Conservation (phyloP, 2,329 filamentous ascomycete genomes). For the Colletotrichum zoysiae region DNA sequence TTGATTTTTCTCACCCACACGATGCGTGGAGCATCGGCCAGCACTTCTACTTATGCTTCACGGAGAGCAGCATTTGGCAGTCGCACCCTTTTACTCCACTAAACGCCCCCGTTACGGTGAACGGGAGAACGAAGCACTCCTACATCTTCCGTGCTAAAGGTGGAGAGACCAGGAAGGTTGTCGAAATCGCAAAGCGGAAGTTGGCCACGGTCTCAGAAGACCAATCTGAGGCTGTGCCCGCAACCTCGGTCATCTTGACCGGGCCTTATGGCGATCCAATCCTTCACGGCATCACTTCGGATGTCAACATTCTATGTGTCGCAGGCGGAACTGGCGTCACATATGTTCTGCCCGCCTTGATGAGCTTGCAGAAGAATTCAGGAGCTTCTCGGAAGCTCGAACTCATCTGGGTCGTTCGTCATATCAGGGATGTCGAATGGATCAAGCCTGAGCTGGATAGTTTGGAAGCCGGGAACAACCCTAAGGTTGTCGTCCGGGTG, state of each 20-base stretch:
- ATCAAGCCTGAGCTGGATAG: slow-evolving; percentile 66
- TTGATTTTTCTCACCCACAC: slow-evolving; percentile 74
- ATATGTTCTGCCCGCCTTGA: slow-evolving; percentile 59
- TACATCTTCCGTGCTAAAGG: slow-evolving; percentile 70
- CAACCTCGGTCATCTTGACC: slow-evolving; percentile 69
- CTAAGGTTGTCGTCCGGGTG: slow-evolving; percentile 65
- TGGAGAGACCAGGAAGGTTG: slow-evolving; percentile 71
- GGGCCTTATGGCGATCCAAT: slow-evolving; percentile 73
- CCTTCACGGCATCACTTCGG: slow-evolving; percentile 53
- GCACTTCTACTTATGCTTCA: slow-evolving; percentile 79
- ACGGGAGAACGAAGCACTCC: slow-evolving; percentile 61
- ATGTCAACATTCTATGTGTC: slow-evolving; percentile 56
- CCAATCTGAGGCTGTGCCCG: slow-evolving; percentile 44
- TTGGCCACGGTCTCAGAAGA: slow-evolving; percentile 44
- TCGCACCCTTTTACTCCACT: slow-evolving; percentile 78
- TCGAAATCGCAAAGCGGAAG: slow-evolving; percentile 57
- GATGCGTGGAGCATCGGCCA: slow-evolving; percentile 74
- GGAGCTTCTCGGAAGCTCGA: slow-evolving; percentile 60
- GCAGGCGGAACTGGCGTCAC: slow-evolving; percentile 57
- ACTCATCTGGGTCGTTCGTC: slow-evolving; percentile 75
- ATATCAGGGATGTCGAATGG: slow-evolving; percentile 68
- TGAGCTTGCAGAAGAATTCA: slow-evolving; percentile 51
- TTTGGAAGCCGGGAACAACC: slow-evolving; percentile 53
- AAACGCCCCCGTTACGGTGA: slow-evolving; percentile 60
- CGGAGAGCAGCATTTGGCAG: slow-evolving; percentile 76